Evolutionary conservation across 495 filamentous ascomycete genomes (phyloP).

Genomic region (Achaetomiella virescens): DNA sequence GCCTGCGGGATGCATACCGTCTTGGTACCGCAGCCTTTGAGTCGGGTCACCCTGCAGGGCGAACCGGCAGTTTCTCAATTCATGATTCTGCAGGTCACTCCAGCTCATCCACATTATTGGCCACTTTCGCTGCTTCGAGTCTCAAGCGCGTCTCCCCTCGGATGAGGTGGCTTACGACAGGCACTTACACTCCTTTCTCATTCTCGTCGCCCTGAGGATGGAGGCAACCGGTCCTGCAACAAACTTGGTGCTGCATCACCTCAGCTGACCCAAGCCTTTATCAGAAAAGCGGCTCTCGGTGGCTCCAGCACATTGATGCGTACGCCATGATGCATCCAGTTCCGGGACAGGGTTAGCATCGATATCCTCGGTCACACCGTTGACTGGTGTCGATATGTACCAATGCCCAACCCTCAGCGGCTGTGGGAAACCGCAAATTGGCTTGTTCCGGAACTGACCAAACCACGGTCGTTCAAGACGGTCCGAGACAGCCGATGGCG

Average conservation of each 20-base stretch:
- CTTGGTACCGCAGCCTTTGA: neutral
- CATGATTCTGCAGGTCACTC: conserved; percentile 6
- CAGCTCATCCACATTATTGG: neutral
- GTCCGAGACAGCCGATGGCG: neutral
- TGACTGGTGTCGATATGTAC: neutral
- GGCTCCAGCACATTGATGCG: no score
- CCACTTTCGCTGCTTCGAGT: neutral
- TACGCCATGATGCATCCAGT: neutral
- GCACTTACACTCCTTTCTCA: no score
- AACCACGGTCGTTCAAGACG: neutral
- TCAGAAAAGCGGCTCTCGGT: no score
- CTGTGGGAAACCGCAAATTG: neutral
- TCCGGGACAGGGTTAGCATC: neutral
- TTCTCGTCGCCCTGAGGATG: no score
- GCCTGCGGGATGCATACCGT: neutral
- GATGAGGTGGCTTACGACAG: neutral
- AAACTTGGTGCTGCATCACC: no score
- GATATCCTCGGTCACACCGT: neutral
- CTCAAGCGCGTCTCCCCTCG: neutral
- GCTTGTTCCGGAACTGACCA: neutral
- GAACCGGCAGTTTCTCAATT: neutral
- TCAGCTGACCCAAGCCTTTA: no score
- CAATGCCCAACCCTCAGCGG: neutral
- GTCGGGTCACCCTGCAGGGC: neutral
- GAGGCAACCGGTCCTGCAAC: no score